Evolutionary conservation across 805 yeast species (phyloP), one percentile per base, ranked within the genome.

Genomic region (Clavispora santaluciae): DNA sequence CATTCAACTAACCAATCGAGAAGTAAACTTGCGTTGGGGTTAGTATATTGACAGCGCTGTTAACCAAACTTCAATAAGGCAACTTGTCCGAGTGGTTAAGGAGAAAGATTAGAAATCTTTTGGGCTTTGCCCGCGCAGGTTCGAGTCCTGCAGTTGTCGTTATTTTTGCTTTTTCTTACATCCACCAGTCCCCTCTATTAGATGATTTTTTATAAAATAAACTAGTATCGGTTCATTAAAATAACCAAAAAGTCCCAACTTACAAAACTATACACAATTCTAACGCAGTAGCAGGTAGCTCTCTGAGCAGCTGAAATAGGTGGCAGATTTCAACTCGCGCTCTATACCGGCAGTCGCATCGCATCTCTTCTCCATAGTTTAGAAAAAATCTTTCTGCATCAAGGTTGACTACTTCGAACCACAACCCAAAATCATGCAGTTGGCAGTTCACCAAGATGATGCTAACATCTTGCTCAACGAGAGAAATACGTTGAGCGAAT

Each of bases 381-480:
- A 28, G 20, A 28, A 28, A 28, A 28, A 28, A 28, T 28, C 31
- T 28, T 28, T 28, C 31, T 28, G 16, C 31, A 28, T 16, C 20
- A 28, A 28, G 31, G 31, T 22, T 13, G 18, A 33, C 30, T 15
- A 35, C 22, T 16, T 15, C 24, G 17, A 4, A 35, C 21, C 30
- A 22, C 16, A 35, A 9, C 30, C 15, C 15, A 22, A 29, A 38
- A 49, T 18, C 36, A 83, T 83, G 90, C 89, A 83, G 60, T 73
- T 85, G 60, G 86, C 87, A 36, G 77, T 83, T 49, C 82, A 85
- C 41, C 81, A 78, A 56, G 83, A 78, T 53, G 93, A 86, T 55
- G 81, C 85, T 39, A 82, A 84, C 53, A 66, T 82, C 50, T 72
- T 87, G 44, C 71, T 88, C 50, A 80, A 79, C 51, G 82, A 82